A percentile compares a stretch with the other conserved stretches of the same genome.
Evolutionary conservation across 2,329 filamentous ascomycete genomes (phyloP).

Genomic region (Tricladium varicosporioides): DNA sequence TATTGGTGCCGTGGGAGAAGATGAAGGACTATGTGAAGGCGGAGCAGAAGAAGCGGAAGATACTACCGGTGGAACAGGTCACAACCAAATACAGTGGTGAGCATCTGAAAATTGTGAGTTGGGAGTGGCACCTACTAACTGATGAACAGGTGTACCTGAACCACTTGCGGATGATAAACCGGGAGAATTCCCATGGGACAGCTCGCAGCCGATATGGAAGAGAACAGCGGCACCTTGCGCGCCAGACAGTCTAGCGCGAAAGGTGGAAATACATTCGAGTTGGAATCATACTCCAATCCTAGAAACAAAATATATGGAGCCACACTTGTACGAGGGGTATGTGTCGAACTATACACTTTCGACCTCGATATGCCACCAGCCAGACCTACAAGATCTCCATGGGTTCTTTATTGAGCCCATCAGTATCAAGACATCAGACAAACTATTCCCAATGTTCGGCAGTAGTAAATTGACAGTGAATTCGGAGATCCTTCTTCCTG

Average conservation of each 20-base stretch:
- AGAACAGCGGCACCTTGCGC: slow-evolving; percentile 59
- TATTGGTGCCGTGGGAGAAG: slow-evolving; percentile 56
- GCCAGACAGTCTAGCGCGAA: slow-evolving; percentile 59
- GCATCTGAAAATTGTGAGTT: neutral
- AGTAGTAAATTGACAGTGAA: slow-evolving; percentile 62
- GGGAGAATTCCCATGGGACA: neutral
- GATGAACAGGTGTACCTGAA: neutral
- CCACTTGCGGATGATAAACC: neutral
- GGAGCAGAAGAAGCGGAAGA: slow-evolving; percentile 43
- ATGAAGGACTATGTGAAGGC: slow-evolving; percentile 49
- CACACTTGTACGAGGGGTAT: slow-evolving; percentile 36
- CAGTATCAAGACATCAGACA: slow-evolving; percentile 49
- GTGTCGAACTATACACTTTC: slow-evolving; percentile 46
- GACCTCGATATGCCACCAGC: slow-evolving; percentile 46
- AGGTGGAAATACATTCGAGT: slow-evolving; percentile 41
- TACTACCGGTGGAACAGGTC: slow-evolving; percentile 56
- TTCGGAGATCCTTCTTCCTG: slow-evolving; percentile 63
- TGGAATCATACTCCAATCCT: slow-evolving; percentile 48
- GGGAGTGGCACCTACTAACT: neutral
- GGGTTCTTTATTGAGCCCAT: slow-evolving; percentile 54
- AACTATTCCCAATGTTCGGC: slow-evolving; percentile 58
- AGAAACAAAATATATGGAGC: slow-evolving; percentile 45
- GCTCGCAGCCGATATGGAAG: slow-evolving; percentile 41
- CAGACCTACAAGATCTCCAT: slow-evolving; percentile 53
- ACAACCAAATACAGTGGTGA: slow-evolving; percentile 31